phyloP scores from a whole-genome alignment of 352 stramenopile genomes.

The Pilasporangium apinafurcum region DNA sequence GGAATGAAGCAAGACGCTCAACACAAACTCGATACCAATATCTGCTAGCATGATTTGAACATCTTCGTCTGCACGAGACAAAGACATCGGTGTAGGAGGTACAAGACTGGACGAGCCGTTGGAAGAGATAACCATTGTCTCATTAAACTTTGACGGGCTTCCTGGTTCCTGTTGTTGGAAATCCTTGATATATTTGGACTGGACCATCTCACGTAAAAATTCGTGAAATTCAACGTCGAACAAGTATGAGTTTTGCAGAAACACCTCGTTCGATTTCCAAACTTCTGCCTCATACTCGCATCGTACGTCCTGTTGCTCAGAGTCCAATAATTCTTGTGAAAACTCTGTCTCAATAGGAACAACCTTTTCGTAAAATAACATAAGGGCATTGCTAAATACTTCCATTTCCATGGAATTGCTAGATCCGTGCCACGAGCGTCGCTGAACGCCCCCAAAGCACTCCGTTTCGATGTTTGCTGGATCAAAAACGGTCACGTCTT shows the following conservation, averaged over 20 bases:
- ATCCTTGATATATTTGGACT: slow-evolving; percentile 76
- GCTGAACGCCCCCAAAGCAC: slow-evolving; percentile 97
- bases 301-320: slow-evolving; percentile 23
- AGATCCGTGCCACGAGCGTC: slow-evolving; percentile 90
- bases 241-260: slow-evolving; percentile 94
- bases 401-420: slow-evolving; percentile 97
- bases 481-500: slow-evolving; percentile 98
- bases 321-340: slow-evolving; percentile 11
- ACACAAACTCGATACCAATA: slow-evolving; percentile 83
- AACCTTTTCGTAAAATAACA: slow-evolving; percentile 99
- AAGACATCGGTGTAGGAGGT: slow-evolving; percentile 9
- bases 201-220: slow-evolving; percentile 90
- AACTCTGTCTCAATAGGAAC: slow-evolving; percentile 32
- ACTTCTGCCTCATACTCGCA: slow-evolving; percentile 90
- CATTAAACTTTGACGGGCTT: slow-evolving; percentile 6
- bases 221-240: slow-evolving; percentile 94
- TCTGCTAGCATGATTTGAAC: slow-evolving; percentile 67
- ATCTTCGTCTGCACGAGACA: slow-evolving; percentile 29
- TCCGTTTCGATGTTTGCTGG: slow-evolving; percentile 94
- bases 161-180: not conserved
- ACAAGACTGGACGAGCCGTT: slow-evolving; percentile 10
- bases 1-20: slow-evolving; percentile 85
- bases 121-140: slow-evolving; percentile 2
- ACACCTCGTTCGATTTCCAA: slow-evolving; percentile 91
- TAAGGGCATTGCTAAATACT: slow-evolving; percentile 97